These are phyloP conservation scores for Axilococcus clingmanii DNA, from an alignment of 139 green algal genomes.

Conservation along the genomic window DNA sequence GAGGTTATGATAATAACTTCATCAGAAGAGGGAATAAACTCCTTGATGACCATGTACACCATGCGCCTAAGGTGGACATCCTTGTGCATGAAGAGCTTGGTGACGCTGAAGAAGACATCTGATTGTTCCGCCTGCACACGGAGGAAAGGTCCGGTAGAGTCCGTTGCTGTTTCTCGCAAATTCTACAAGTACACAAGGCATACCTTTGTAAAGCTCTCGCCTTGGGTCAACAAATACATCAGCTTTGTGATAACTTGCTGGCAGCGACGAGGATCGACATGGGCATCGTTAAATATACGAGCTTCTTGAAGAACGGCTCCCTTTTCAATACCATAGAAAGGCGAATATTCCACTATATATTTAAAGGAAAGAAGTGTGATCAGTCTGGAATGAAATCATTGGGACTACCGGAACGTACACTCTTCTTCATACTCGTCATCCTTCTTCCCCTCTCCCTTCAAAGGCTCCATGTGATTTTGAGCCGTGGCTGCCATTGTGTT, in stretches of 20 bases:
- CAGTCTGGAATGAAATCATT: neutral
- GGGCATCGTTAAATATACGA: constrained; percentile 87
- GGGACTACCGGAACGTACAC: constrained; percentile 41
- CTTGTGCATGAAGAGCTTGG: constrained; percentile 97
- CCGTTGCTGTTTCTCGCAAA: neutral
- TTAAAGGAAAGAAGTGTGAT: neutral
- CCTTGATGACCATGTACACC: constrained; percentile 99
- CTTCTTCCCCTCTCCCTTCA: constrained; percentile 60
- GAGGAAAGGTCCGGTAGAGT: neutral
- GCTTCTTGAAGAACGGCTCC: constrained; percentile 95
- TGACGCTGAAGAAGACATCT: constrained; percentile 97
- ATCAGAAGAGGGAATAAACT: constrained; percentile 84
- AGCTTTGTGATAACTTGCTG: constrained; percentile 99
- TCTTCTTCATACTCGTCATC: constrained; percentile 91
- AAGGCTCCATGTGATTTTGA: constrained; percentile 41
- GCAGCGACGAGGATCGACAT: constrained; percentile 86
- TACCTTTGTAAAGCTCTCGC: constrained; percentile 97
- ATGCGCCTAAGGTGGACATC: constrained; percentile 91
- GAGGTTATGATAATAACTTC: constrained; percentile 99
- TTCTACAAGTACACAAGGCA: neutral
- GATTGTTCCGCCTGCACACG: constrained; percentile 81
- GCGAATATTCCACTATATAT: constrained; percentile 91
- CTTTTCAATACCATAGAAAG: constrained; percentile 99
- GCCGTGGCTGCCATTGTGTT: constrained; percentile 20
- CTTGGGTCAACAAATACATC: constrained; percentile 95